Evolutionary conservation across 1,284 basidiomycete genomes (phyloP).

Genomic region (Volvariella volvacea): DNA sequence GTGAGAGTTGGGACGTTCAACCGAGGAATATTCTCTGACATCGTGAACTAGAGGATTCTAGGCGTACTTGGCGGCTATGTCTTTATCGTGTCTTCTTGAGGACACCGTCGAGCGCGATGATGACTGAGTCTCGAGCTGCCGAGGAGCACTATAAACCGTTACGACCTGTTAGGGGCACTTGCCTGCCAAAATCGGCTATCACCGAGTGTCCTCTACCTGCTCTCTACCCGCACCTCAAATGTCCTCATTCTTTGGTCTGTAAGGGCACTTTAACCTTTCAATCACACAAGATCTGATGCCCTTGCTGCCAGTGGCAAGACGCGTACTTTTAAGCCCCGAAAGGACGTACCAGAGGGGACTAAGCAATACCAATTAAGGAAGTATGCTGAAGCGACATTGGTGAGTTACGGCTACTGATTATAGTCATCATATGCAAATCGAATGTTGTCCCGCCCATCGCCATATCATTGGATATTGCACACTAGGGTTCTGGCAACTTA

Average conservation of each 20-base stretch:
- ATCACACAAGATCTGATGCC: constrained; percentile 5
- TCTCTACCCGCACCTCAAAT: constrained; percentile 29
- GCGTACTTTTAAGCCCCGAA: constrained; percentile 93
- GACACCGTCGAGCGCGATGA: no score
- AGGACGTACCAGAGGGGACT: constrained; percentile 92
- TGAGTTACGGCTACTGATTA: constrained; percentile 27
- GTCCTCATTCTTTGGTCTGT: constrained; percentile 85
- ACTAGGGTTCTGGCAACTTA: constrained; percentile 88
- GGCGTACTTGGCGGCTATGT: no score
- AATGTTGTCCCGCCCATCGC: no score
- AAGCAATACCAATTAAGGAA: constrained; percentile 97
- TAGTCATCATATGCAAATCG: no score
- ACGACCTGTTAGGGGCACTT: no score
- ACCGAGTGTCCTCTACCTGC: constrained; percentile 2
- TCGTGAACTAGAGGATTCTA: no score
- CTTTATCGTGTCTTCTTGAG: no score
- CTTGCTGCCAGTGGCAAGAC: constrained; percentile 65
- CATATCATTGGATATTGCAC: neutral
- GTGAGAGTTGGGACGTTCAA: no score
- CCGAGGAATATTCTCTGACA: no score
- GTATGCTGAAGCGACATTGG: constrained; percentile 95
- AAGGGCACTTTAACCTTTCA: constrained; percentile 24
- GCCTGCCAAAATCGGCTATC: constrained; percentile 7
- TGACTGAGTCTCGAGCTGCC: no score
- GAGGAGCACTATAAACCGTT: no score